A percentile compares a stretch with the other conserved stretches of the same genome.
These are phyloP conservation scores for Cajanus cajan DNA, from an alignment of 306 rosid genomes.

Conservation along the genomic window DNA sequence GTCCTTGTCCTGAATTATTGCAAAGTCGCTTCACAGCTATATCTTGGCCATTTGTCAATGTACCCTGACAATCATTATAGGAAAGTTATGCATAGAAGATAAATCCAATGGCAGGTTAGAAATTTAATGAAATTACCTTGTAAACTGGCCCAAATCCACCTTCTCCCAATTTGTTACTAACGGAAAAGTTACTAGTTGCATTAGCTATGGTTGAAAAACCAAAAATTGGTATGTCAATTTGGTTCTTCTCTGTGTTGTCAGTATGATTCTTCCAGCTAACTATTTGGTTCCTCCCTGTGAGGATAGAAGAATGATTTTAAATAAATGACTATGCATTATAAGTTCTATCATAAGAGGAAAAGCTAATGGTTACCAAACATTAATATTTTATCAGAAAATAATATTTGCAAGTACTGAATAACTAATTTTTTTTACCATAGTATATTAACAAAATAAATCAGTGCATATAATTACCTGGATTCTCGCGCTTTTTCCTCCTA, in stretches of 20 bases:
- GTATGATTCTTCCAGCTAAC: not conserved
- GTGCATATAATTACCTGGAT: conserved; percentile 3
- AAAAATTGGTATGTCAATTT: conserved; percentile 47
- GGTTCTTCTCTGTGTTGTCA: conserved; percentile 22
- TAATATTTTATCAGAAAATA: not conserved
- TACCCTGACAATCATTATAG: conserved; percentile 48
- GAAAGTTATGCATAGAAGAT: conserved; percentile 8
- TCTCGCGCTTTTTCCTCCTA: conserved; percentile 16
- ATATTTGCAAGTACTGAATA: not conserved
- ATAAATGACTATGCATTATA: not conserved
- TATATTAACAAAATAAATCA: not conserved
- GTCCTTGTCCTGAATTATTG: conserved; percentile 55
- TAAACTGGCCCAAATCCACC: conserved; percentile 64
- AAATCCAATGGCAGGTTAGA: not conserved
- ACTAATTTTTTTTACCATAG: not conserved
- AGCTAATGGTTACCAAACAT: not conserved
- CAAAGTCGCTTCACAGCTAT: conserved; percentile 69
- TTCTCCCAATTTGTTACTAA: conserved; percentile 45
- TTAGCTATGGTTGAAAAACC: conserved; percentile 41
- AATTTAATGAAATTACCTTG: conserved; percentile 37
- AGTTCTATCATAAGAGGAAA: not conserved
- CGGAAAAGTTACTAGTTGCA: conserved; percentile 47
- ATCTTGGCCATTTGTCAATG: conserved; percentile 43
- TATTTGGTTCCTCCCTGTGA: conserved; percentile 22
- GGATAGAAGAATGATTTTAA: not conserved